These are phyloP conservation scores for Linum trigynum DNA, from an alignment of 345 rosid genomes.

Conservation along the genomic window DNA sequence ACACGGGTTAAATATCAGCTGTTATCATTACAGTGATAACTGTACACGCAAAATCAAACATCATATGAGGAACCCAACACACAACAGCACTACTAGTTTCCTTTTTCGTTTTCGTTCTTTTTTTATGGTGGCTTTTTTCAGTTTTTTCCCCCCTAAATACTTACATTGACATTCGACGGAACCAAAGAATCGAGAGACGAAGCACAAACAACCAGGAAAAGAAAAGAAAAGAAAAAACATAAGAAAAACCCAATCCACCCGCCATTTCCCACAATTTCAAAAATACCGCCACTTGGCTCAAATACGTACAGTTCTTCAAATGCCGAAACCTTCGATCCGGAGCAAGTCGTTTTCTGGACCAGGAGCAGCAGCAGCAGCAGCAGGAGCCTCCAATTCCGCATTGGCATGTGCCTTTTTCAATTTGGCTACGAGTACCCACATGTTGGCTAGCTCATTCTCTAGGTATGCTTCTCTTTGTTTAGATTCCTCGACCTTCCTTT, in stretches of 20 bases:
- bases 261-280: neutral
- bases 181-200: neutral
- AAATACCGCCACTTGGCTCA: neutral
- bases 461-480: conserved; percentile 89
- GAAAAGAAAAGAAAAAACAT: neutral
- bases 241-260: neutral
- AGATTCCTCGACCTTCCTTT: conserved; percentile 76
- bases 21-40: neutral
- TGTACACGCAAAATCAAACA: neutral
- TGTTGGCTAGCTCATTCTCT: conserved; percentile 95
- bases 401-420: conserved; percentile 57
- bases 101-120: neutral
- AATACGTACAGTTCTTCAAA: neutral
- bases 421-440: conserved; percentile 98
- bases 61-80: neutral
- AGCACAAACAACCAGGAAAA: neutral
- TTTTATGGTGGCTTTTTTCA: neutral
- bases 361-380: neutral
- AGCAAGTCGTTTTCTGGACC: no score
- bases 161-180: neutral
- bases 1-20: neutral
- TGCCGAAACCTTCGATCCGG: neutral
- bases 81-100: neutral
- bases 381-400: conserved; percentile 34
- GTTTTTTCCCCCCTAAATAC: neutral